Evolutionary conservation across 805 yeast species (phyloP), one percentile per base, ranked within the genome.

Genomic region (Suhomyces canberraensis): DNA sequence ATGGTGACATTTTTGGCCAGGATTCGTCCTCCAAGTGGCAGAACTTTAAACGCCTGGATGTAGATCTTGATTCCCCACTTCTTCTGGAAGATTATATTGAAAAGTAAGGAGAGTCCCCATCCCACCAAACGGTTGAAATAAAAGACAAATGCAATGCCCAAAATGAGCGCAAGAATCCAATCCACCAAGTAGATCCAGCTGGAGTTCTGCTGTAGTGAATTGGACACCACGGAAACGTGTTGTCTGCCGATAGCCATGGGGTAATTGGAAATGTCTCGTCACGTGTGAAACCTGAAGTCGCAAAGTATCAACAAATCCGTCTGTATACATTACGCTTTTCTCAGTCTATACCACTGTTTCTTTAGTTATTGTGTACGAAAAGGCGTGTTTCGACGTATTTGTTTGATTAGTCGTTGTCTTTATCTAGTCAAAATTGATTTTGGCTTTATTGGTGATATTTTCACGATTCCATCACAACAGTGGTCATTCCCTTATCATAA

Each of bases 1-100:
- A 86, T 68, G 3, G 84, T 76, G 14, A 90, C 54, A 56, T 89
- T 87, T 46, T 82, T 84, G 52, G 89, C 78, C 52, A 85, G 78
- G 7, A 91, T 38, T 19, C 95, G 72, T 1, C 98, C 98, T 3
- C 89, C 95, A 1, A 93, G 64, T 6, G 85, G 71, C 1, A 96
- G 83, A 3, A 93, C 46, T 52, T 88, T 80, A 20, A 91, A 48
- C 0, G 95, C 75, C 46, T 88, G 90, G 2, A 90, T 60, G 37
- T 77, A 78, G 3, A 91, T 51, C 43, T 78, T 76, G 4, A 84
- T 65, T 29, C 72, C 71, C 46, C 61, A 61, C n/a, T 64, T 60
- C 35, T 75, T 74, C 95, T 96, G 88, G 3, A 89, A 52, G 4
- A 75, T 36, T 46, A 79, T 55, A 29, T 77, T 72, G 8, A 83